Evolutionary conservation across 352 stramenopile genomes (phyloP).

Genomic region (Thalassiosira mediterranea): DNA sequence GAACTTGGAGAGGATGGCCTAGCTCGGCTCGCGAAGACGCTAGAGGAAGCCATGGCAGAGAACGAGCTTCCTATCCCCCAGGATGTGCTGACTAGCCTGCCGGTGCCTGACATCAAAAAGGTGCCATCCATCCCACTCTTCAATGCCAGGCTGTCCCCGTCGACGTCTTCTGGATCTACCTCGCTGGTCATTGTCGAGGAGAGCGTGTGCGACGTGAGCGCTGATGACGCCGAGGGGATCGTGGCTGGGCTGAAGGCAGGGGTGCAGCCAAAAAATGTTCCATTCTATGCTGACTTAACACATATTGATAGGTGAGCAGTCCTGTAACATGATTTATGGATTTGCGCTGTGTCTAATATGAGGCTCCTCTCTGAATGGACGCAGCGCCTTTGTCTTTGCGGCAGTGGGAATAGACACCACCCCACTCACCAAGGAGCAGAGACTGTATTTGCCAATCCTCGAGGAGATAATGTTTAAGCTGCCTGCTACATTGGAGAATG

Average conservation of each 20-base stretch:
- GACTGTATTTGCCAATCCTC: slow-evolving; percentile 55
- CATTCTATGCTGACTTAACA: slow-evolving; percentile 50
- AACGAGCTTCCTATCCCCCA: slow-evolving; percentile 50
- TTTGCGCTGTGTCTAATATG: no score
- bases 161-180: not conserved
- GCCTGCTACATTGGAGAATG: slow-evolving; percentile 42
- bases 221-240: slow-evolving; percentile 13
- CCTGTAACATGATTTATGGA: no score
- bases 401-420: slow-evolving; percentile 49
- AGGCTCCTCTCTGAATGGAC: no score
- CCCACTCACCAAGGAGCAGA: slow-evolving; percentile 21
- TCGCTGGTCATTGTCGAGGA: slow-evolving; percentile 38
- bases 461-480: slow-evolving; percentile 60
- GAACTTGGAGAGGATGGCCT: slow-evolving; percentile 44
- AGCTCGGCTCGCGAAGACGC: slow-evolving; percentile 6
- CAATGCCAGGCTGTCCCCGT: slow-evolving; percentile 30
- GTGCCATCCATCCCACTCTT: slow-evolving; percentile 47
- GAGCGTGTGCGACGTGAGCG: slow-evolving; percentile 27
- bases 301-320: no score
- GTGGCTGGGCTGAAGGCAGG: slow-evolving; percentile 28
- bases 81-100: slow-evolving; percentile 48
- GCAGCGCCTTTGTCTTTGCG: slow-evolving; percentile 49
- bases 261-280: slow-evolving; percentile 1
- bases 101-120: slow-evolving; percentile 48
- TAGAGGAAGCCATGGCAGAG: slow-evolving; percentile 42